Evolutionary conservation across 768 basidiomycete genomes (phyloP).

Genomic region (Auriscalpium microsporum): DNA sequence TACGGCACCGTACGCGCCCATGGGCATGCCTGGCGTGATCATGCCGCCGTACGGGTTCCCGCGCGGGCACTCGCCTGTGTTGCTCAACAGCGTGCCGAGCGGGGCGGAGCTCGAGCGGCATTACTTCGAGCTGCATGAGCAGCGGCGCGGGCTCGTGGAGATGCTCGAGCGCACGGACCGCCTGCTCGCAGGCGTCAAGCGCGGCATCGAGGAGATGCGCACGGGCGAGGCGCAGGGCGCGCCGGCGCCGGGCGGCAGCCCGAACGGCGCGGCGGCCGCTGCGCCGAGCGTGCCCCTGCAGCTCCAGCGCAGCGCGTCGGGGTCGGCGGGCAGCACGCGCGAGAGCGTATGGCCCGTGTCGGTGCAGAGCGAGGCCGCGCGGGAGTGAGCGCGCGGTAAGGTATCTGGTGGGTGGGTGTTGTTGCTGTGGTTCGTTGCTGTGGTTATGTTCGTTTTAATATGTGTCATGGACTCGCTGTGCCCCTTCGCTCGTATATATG

Average conservation of each 20-base stretch:
- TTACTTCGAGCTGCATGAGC: conserved; percentile 53
- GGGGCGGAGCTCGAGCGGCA: conserved; percentile 62
- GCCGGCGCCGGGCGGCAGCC: background rate
- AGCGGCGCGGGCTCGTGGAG: conserved; percentile 60
- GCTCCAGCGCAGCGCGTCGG: conserved; percentile 17
- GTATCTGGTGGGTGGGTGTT: background rate
- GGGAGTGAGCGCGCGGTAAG: conserved; percentile 5
- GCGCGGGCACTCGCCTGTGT: conserved; percentile 43
- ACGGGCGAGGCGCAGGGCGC: conserved; percentile 19
- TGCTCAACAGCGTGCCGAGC: conserved; percentile 31
- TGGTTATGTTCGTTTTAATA: conserved; percentile 9
- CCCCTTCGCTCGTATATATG: conserved; percentile 12
- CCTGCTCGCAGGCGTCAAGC: conserved; percentile 63
- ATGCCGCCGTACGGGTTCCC: conserved; percentile 11
- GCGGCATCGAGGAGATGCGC: conserved; percentile 71
- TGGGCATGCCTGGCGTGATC: conserved; percentile 26
- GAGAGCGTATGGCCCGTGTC: conserved; percentile 27
- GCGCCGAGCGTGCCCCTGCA: conserved; percentile 20
- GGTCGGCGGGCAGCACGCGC: conserved; percentile 9
- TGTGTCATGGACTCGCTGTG: background rate
- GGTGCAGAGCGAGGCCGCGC: conserved; percentile 8
- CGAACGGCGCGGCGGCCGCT: conserved; percentile 6
- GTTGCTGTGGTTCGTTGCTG: conserved; percentile 3
- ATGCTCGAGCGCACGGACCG: conserved; percentile 68
- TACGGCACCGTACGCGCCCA: conserved; percentile 22